Conservation (phyloP, 139 green algal species). For the Dunaliella primolecta region DNA sequence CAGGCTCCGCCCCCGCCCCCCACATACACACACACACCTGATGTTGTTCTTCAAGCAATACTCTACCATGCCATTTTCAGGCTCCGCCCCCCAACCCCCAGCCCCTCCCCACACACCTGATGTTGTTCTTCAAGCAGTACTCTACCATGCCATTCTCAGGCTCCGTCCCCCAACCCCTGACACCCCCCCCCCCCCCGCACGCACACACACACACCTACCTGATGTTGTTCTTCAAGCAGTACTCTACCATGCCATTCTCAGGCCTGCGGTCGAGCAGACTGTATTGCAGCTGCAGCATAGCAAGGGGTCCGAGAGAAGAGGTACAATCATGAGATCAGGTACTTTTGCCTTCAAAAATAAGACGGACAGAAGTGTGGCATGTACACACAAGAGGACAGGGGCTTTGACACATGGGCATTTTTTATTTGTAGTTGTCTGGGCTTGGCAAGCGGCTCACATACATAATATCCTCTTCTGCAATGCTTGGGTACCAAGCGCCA, state of each 20-base stretch:
- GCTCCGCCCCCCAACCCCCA: too few relatives aligned
- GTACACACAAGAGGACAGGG: not conserved
- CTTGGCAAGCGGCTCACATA: too few relatives aligned
- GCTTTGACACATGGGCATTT: not conserved
- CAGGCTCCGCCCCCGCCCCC: too few relatives aligned
- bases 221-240: conserved; percentile 61
- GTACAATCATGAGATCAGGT: not conserved
- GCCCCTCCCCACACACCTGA: too few relatives aligned
- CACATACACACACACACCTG: too few relatives aligned
- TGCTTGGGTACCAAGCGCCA: too few relatives aligned
- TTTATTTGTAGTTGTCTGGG: not conserved
- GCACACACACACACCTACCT: too few relatives aligned
- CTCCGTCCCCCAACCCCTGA: too few relatives aligned
- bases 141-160: conserved; percentile 64
- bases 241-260: conserved; percentile 65
- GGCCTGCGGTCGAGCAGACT: conserved; percentile 77
- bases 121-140: conserved; percentile 60
- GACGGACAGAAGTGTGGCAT: not conserved
- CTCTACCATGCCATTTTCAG: conserved; percentile 61
- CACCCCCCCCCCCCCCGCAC: too few relatives aligned
- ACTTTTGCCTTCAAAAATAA: not conserved
- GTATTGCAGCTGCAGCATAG: conserved; percentile 85
- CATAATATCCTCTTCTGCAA: too few relatives aligned
- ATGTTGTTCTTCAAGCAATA: conserved; percentile 66
- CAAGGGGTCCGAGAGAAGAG: not conserved